Conservation (phyloP, 2,329 filamentous ascomycete genomes). For the Diplodia mutila region DNA sequence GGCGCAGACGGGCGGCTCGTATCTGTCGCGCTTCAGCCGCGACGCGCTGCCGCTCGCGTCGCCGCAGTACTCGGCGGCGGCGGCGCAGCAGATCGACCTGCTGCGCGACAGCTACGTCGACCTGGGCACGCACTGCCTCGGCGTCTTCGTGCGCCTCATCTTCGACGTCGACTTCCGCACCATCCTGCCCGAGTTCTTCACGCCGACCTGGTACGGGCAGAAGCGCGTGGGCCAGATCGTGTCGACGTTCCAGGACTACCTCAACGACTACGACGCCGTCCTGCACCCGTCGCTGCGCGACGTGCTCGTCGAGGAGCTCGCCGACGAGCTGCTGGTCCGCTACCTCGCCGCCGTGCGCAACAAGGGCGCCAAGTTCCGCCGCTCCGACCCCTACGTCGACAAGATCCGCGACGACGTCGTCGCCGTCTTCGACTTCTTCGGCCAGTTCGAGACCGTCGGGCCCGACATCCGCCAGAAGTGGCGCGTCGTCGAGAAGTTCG, state of each 20-base stretch:
- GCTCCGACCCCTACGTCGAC: slow-evolving; percentile 83
- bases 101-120: slow-evolving; percentile 94
- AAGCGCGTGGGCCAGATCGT: slow-evolving; percentile 92
- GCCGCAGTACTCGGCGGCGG: slow-evolving; percentile 73
- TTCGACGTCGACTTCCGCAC: slow-evolving; percentile 86
- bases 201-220: slow-evolving; percentile 81
- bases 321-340: slow-evolving; percentile 83
- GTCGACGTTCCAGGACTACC: slow-evolving; percentile 93
- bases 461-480: slow-evolving; percentile 85
- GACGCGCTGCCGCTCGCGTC: slow-evolving; percentile 83
- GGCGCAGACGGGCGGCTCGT: slow-evolving; percentile 65
- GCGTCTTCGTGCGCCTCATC: slow-evolving; percentile 82
- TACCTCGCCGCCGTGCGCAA: slow-evolving; percentile 88
- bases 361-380: slow-evolving; percentile 84
- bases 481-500: slow-evolving; percentile 85
- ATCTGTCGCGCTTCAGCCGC: slow-evolving; percentile 82
- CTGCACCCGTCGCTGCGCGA: slow-evolving; percentile 86
- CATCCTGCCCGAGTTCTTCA: slow-evolving; percentile 90
- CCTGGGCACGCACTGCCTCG: slow-evolving; percentile 89
- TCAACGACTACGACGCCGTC: slow-evolving; percentile 81
- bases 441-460: slow-evolving; percentile 65
- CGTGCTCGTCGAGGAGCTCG: slow-evolving; percentile 90
- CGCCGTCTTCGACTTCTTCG: slow-evolving; percentile 88
- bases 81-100: slow-evolving; percentile 70
- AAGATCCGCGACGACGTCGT: slow-evolving; percentile 93